Evolutionary conservation across 2,329 filamentous ascomycete genomes (phyloP), one percentile per base, ranked within the genome.

Genomic region (Trichoderma lentiforme): DNA sequence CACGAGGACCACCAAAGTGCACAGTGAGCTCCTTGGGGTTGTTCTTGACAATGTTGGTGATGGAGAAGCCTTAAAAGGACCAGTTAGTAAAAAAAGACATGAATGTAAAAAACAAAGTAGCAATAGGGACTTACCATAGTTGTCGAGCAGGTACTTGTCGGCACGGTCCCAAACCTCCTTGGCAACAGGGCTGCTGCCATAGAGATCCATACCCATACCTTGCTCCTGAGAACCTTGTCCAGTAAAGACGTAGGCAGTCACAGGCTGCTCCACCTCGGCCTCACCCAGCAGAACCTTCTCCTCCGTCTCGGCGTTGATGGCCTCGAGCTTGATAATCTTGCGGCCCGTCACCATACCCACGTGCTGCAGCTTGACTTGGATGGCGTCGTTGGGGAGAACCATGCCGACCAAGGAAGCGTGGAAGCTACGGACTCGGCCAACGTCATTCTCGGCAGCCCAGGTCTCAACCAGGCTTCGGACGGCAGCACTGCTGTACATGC

Each of bases 171-270:
- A 99, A 66, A 99, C 96, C 78, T 97, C 95, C 85, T 94, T 95
- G 74, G 96, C 97, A 24, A 99, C 96, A 47, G 92, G 86, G 81
- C 96, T 98, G 87, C 92, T 97, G 78, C 88, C 92, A 82, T 99
- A 99, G 66, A 99, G 88, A 79, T 98, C 96, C 96, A 99, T 99
- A 83, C 96, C 96, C 96, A 99, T 99, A 74, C 96, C 96, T 82
- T 99, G 96, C 83, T 99, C 96, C 83, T 99, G 97, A 65, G 95
- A 98, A 77, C 96, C 96, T 83, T 99, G 96, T 71, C 96, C 96
- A 74, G 97, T 99, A 83, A 99, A 99, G 76, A 99, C 94, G 79
- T 99, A 99, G 6, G 96, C 92, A 2, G 95, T 97, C 39, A 96
- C 94, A 8, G 97, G 97, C 81, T 99, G 96, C 83, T 99, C 96